Percentiles rank a stretch among this genome's conserved stretches.
These are phyloP conservation scores for Priceomyces carsonii DNA, from an alignment of 805 yeast genomes.

Conservation along the genomic window DNA sequence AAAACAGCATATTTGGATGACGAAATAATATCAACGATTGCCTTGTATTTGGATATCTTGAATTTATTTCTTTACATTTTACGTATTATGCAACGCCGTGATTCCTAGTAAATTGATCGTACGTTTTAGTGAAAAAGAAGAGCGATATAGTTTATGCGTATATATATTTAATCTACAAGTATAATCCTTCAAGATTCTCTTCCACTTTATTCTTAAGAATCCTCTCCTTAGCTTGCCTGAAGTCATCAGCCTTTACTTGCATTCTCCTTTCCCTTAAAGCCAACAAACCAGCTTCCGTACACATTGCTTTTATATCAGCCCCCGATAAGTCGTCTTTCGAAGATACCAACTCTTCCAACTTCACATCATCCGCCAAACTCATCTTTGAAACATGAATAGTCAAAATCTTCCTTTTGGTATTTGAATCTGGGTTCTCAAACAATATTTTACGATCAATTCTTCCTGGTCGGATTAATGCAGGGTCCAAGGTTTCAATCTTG, in stretches of 20 bases:
- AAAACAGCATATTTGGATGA: constrained; percentile 78
- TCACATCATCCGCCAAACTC: constrained; percentile 86
- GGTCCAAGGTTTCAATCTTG: constrained; percentile 90
- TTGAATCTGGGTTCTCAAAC: constrained; percentile 93
- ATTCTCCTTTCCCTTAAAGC: constrained; percentile 96
- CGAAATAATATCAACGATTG: constrained; percentile 77
- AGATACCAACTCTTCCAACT: constrained; percentile 83
- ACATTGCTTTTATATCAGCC: constrained; percentile 96
- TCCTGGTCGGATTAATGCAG: constrained; percentile 95
- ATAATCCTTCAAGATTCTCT: constrained; percentile 92
- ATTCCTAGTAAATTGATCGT: constrained; percentile 16
- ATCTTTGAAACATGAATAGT: constrained; percentile 90
- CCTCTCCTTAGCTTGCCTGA: constrained; percentile 90
- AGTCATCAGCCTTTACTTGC: constrained; percentile 95
- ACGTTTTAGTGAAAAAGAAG: no score
- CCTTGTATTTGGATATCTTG: constrained; percentile 77
- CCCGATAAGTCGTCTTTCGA: constrained; percentile 94
- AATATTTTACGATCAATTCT: constrained; percentile 94
- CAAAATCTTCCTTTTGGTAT: constrained; percentile 89
- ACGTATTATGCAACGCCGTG: constrained; percentile 51
- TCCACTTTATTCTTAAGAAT: constrained; percentile 96
- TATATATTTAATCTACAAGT: constrained; percentile 47
- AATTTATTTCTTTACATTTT: constrained; percentile 78
- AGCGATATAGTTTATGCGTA: constrained; percentile 1
- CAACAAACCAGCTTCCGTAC: constrained; percentile 95